Evolutionary conservation across 1,139 yeast species (phyloP), one percentile per base, ranked within the genome.

Genomic region (Suhomyces ambrosiae): DNA sequence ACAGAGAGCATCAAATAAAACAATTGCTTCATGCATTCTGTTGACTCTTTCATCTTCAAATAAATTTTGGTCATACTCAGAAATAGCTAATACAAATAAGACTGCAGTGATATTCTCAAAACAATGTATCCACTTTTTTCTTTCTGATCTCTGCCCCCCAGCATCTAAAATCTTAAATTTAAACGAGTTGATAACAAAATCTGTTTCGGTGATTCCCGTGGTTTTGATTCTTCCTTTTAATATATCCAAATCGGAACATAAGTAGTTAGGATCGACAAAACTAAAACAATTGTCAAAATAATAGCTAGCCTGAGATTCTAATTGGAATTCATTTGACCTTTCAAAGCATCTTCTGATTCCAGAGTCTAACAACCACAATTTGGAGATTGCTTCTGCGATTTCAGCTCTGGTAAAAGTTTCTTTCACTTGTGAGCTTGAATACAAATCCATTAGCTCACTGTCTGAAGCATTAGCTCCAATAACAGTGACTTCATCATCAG

Each of bases 61-160:
- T 32, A 92, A 63, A 68, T 77, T 82, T 61, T 92, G 96, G 63
- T 92, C 97, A 58, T 87, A 92, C 62, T 92, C 98, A 32, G 89
- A 81, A 23, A 89, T 81, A 0, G 97, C 97, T 18, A 86, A 77
- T n/a, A 92, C 96, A 61, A 89, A 92, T 25, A 92, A 62, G 1
- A 94, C 83, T 2, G 95, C 88, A 0, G 96, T 86, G 39, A 92
- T 89, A 47, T 86, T 88, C 54, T 90, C 95, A 62, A 94, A 92
- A 56, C 96, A 87, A 58, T 90, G 96, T 44, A 92, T 86, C 98
- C 98, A 92, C 58, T 92, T 92, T 49, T 83, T 81, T 41, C 98
- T 76, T 62, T 92, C 98, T 27, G 90, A 80, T 41, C 98, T 71
- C 63, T 92, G 98, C 2, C 99, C 99, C 33, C 99, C 99, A 5